Conservation (phyloP, 495 filamentous ascomycete genomes). For the Aspergillus egyptiacus region DNA sequence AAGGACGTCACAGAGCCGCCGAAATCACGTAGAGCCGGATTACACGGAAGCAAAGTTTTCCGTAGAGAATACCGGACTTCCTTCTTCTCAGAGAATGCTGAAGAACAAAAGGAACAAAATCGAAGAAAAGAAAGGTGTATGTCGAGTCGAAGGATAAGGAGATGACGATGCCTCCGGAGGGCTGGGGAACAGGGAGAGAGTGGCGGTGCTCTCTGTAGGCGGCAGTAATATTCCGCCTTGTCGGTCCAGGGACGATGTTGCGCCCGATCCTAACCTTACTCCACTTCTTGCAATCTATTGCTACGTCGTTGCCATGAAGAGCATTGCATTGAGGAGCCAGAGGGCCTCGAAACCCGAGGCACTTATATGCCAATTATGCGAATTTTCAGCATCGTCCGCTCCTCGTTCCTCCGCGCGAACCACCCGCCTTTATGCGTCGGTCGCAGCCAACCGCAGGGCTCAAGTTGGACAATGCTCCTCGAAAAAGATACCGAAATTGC, state of each 20-base stretch:
- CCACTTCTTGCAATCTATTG: slow-evolving; percentile 10
- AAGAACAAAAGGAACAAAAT: background rate
- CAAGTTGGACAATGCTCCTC: slow-evolving; percentile 18
- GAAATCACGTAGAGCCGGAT: slow-evolving; percentile 14
- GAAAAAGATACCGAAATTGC: slow-evolving; percentile 4
- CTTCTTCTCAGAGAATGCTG: background rate
- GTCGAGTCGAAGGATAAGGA: slow-evolving; percentile 3
- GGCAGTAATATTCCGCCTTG: slow-evolving; percentile 20
- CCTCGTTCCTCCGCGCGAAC: slow-evolving; percentile 18
- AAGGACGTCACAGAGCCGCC: background rate
- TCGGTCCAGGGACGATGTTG: slow-evolving; percentile 2
- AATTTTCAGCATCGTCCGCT: slow-evolving; percentile 23
- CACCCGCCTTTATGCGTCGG: slow-evolving; percentile 16
- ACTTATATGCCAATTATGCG: slow-evolving; percentile 37
- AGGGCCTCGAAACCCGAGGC: slow-evolving; percentile 20
- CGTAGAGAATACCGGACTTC: background rate
- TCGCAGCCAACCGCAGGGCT: slow-evolving; percentile 7
- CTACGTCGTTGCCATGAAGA: slow-evolving; percentile 25
- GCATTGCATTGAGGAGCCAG: slow-evolving; percentile 28
- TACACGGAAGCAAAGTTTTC: slow-evolving; percentile 9
- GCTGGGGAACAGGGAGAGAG: background rate
- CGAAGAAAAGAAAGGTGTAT: slow-evolving; percentile 7
- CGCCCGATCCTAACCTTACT: slow-evolving; percentile 5
- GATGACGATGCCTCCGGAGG: slow-evolving; percentile 14
- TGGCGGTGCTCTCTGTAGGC: slow-evolving; percentile 14